Evolutionary conservation across 345 rosid species (phyloP).

Genomic region (Geranium rotundifolium): DNA sequence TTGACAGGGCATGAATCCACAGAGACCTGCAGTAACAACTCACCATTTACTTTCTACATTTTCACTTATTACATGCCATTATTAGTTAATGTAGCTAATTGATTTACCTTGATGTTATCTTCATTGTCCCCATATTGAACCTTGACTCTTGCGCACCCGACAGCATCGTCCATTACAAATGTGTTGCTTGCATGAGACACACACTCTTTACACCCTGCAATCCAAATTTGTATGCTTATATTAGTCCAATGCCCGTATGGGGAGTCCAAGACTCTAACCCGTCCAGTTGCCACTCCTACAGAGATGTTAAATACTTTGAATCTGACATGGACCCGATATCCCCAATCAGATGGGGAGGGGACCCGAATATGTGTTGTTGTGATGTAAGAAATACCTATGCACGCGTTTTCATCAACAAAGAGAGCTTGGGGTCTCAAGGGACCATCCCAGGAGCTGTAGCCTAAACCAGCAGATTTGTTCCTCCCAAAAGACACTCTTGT

Average conservation of each 20-base stretch:
- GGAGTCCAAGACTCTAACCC: too few relatives aligned
- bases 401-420: slow-evolving; percentile 47
- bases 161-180: slow-evolving; percentile 34
- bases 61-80: too few relatives aligned
- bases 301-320: too few relatives aligned
- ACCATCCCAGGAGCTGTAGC: slow-evolving; percentile 55
- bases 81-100: too few relatives aligned
- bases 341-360: too few relatives aligned
- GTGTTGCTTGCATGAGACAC: slow-evolving; percentile 49
- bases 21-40: slow-evolving; percentile 23
- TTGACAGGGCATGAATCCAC: slow-evolving; percentile 60
- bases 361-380: too few relatives aligned
- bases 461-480: slow-evolving; percentile 6
- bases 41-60: too few relatives aligned
- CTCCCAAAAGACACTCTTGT: slow-evolving; percentile 12
- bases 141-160: slow-evolving; percentile 44
- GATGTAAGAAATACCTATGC: slow-evolving; percentile 27
- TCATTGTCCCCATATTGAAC: slow-evolving; percentile 46
- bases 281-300: too few relatives aligned
- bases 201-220: slow-evolving; percentile 56
- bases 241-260: too few relatives aligned
- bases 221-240: not conserved
- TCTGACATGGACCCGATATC: too few relatives aligned
- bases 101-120: slow-evolving; percentile 33
- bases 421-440: slow-evolving; percentile 42